Percentiles rank a stretch among this genome's conserved stretches.
Evolutionary conservation across 805 yeast genomes (phyloP).

Genomic region (Teunomyces gatunensis): DNA sequence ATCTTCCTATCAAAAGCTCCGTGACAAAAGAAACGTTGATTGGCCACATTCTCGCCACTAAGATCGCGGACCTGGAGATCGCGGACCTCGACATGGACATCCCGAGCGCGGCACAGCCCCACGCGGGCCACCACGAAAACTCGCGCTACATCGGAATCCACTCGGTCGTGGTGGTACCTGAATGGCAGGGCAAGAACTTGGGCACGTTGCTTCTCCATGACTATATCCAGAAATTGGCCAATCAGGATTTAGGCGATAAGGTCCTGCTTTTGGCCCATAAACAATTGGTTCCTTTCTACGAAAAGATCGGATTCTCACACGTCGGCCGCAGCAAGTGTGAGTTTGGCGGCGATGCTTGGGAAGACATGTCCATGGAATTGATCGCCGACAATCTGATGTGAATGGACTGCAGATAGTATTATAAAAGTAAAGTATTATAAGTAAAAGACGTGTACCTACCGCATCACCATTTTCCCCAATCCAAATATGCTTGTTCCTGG

Average conservation of each 20-base stretch:
- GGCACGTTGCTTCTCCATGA: conserved; percentile 84
- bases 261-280: conserved; percentile 74
- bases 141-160: conserved; percentile 79
- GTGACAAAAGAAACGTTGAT: conserved; percentile 62
- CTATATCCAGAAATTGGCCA: conserved; percentile 83
- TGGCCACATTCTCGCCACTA: conserved; percentile 81
- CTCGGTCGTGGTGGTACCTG: conserved; percentile 72
- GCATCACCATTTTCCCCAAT: background rate
- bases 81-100: conserved; percentile 60
- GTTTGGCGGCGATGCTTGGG: conserved; percentile 62
- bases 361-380: conserved; percentile 51
- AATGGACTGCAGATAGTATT: too few relatives aligned
- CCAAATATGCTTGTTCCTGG: conserved; percentile 40
- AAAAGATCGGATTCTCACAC: conserved; percentile 73
- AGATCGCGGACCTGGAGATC: conserved; percentile 49
- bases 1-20: conserved; percentile 47
- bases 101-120: conserved; percentile 40
- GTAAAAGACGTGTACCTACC: background rate
- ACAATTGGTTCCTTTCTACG: conserved; percentile 70
- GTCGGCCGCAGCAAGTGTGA: conserved; percentile 61
- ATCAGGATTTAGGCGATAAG: conserved; percentile 80
- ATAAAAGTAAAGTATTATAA: too few relatives aligned
- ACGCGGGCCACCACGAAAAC: conserved; percentile 69
- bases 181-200: conserved; percentile 75
- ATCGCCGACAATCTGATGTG: conserved; percentile 32